Evolutionary conservation across 768 basidiomycete species (phyloP).

Genomic region (Lentinula detonsa): DNA sequence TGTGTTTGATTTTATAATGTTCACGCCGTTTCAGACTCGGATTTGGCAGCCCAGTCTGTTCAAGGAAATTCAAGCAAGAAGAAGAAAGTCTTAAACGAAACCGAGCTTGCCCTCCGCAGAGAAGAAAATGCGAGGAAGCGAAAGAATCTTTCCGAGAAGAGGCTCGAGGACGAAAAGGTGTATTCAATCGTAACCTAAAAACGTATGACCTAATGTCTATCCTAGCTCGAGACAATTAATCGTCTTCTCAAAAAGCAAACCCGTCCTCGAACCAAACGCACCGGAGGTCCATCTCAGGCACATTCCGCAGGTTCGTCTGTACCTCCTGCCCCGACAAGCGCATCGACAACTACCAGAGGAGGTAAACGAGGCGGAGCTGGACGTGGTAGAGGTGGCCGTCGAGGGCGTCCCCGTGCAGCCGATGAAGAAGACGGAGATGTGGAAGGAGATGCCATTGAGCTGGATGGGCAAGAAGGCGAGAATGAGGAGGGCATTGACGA

Average conservation of each 20-base stretch:
- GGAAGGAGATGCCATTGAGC: neutral
- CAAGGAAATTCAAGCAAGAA: conserved; percentile 21
- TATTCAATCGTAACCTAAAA: neutral
- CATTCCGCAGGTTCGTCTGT: conserved; percentile 1
- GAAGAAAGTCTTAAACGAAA: conserved; percentile 66
- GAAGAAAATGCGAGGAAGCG: conserved; percentile 83
- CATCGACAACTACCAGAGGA: neutral
- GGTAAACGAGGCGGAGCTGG: neutral
- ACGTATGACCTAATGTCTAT: neutral
- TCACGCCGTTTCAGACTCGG: neutral
- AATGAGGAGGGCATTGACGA: neutral
- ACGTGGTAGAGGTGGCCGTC: neutral
- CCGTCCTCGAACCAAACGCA: conserved; percentile 55
- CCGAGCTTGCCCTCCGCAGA: conserved; percentile 65
- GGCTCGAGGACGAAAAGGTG: conserved; percentile 82
- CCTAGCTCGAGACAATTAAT: conserved; percentile 81
- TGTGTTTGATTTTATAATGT: neutral
- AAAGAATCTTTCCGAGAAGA: conserved; percentile 75
- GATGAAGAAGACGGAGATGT: conserved; percentile 3
- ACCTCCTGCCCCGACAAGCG: neutral
- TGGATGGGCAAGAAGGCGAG: neutral
- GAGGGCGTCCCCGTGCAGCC: neutral
- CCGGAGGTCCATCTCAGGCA: neutral
- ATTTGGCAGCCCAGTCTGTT: neutral
- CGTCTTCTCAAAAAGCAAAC: conserved; percentile 84